Conservation (phyloP, 768 basidiomycete species). For the Coprinopsis strossmayeri region DNA sequence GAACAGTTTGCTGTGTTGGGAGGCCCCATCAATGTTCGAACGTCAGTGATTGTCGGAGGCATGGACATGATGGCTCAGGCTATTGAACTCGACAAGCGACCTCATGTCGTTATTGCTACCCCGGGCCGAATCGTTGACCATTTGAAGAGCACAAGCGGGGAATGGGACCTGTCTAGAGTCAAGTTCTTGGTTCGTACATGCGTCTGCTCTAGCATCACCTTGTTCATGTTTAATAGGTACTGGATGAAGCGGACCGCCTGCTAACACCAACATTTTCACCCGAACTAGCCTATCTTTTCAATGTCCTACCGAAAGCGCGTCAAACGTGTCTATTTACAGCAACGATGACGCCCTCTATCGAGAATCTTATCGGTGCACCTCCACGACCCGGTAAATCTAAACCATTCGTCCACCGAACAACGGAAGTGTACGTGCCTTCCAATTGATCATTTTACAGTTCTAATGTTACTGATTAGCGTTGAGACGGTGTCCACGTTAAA, state of each 20-base stretch:
- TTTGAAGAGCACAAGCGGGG: constrained; percentile 65
- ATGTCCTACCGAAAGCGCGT: constrained; percentile 71
- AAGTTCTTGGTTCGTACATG: constrained; percentile 66
- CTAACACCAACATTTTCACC: constrained; percentile 85
- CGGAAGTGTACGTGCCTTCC: constrained; percentile 42
- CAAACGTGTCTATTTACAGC: constrained; percentile 98
- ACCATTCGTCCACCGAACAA: constrained; percentile 81
- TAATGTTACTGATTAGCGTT: constrained; percentile 40
- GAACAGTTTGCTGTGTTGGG: constrained; percentile 95
- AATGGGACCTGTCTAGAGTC: constrained; percentile 82
- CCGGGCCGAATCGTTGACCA: constrained; percentile 94
- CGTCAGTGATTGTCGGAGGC: constrained; percentile 89
- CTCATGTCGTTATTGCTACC: constrained; percentile 93
- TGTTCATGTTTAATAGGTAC: constrained; percentile 44
- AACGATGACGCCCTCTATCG: constrained; percentile 83
- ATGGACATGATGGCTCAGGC: constrained; percentile 99
- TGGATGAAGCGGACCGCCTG: constrained; percentile 95
- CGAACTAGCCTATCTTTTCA: constrained; percentile 76
- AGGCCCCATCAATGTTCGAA: constrained; percentile 69
- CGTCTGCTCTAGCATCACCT: neutral
- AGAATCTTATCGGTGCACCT: constrained; percentile 61
- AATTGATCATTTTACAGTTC: neutral
- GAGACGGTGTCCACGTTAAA: constrained; percentile 87
- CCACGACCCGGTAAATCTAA: constrained; percentile 79
- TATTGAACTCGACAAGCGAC: constrained; percentile 73